Evolutionary conservation across 345 rosid genomes (phyloP), one percentile per base, ranked within the genome.

Genomic region (Lumnitzera racemosa): DNA sequence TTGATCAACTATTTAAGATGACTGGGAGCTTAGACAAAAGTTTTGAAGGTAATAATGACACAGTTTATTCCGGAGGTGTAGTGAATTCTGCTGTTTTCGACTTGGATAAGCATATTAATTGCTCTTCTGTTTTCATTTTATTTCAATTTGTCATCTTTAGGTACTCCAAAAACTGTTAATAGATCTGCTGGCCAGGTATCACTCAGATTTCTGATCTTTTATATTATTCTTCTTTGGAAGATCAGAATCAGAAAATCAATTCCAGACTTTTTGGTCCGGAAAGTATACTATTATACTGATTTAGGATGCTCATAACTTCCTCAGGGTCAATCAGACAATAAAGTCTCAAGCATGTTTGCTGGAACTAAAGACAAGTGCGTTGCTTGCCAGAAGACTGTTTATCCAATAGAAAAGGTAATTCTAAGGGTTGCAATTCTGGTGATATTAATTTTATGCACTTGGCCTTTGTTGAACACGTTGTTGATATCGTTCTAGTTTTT

Each of bases 341-440:
- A 63, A 72, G 81, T 84, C 56, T 84, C 83, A 10, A 76, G 80
- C 49, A 59, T 80, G 85, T 87, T 87, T 70, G 90, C 81, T 46
- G 95, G 95, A 57, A 87, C 90, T 51, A 86, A 82, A 63, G 95
- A 84, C n/a, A 87, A 87, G 73, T 87, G 95, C 57, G 75, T 80
- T 24, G 78, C 88, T 58, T 87, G 95, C 79, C 77, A 77, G 68
- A 87, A 84, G 75, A 87, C 90, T 56, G 90, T 82, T 61, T 87
- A 87, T 67, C 95, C 90, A 0, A 53, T 80, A 36, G 95, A 84
- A 76, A 84, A 77, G 95, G 95, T 87, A 75, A 62, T 11, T 23
- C 49, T 2, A 43, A 13, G 27, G 47, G 23, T 65, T 23, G 43
- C 43, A 6, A 29, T 41, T 53, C 15, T 23, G 29, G 50, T 49